phyloP scores from a whole-genome alignment of 1,284 basidiomycete species.

The Sporisorium reilianum region DNA sequence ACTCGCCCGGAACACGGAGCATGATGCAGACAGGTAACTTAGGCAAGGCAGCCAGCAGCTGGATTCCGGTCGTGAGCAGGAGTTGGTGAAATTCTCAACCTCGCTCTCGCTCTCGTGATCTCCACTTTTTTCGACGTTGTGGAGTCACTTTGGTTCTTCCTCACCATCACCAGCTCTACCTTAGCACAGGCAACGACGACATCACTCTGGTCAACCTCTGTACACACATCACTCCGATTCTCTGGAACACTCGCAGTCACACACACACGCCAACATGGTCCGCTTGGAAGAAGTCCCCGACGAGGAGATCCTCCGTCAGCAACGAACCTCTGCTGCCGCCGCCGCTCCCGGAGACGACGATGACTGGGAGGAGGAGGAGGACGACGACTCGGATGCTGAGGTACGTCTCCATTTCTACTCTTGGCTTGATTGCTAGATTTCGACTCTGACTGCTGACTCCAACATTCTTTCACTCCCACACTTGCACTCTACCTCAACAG shows the following conservation, averaged over 20 bases:
- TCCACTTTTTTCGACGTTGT: constrained; percentile 31
- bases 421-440: background rate
- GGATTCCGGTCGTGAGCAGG: constrained; percentile 18
- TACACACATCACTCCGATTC: background rate
- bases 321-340: constrained; percentile 28
- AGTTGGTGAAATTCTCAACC: constrained; percentile 6
- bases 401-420: constrained; percentile 10
- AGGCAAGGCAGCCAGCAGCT: constrained; percentile 17
- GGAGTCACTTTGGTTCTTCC: background rate
- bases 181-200: background rate
- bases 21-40: constrained; percentile 13
- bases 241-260: background rate
- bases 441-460: background rate
- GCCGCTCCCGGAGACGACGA: constrained; percentile 41
- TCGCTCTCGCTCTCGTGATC: constrained; percentile 19
- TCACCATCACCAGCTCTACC: constrained; percentile 2
- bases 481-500: constrained; percentile 6
- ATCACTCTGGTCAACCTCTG: background rate
- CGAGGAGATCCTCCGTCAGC: constrained; percentile 54
- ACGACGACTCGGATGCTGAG: constrained; percentile 49
- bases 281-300: constrained; percentile 55
- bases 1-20: constrained; percentile 29
- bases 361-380: constrained; percentile 44
- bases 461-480: background rate
- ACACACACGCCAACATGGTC: constrained; percentile 37